Base-by-base conservation (phyloP, 768 basidiomycete genomes). In the Calocybe cyanea region DNA sequence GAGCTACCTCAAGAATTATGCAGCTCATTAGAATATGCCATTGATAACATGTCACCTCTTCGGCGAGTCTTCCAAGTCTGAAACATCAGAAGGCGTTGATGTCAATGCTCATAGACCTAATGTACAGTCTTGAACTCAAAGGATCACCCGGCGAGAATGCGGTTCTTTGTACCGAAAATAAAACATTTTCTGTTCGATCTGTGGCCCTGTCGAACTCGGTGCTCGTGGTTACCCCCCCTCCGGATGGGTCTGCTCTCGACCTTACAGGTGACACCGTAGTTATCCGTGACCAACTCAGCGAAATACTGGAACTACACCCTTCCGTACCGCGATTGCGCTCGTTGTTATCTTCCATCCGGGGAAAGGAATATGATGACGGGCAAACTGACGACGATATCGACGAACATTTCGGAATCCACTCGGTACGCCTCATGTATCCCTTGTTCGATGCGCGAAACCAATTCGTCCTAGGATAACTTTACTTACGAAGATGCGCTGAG, bases 201-300 rank as follows among this genome's bases (percentile, higher is more conserved):
- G 84, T 98, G n/a, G 75, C 76, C 7, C 70, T 96, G 38, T 96
- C 93, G 14, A 98, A 98, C 63, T 85, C 92, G 0, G 67, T 94
- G 25, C 70, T 93, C 10, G 77, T 97, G 35, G 72, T 87, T 49
- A 81, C 82, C 2, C 69, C 81, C 14, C 66, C 72, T 2, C 59
- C 66, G 31, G 65, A 67, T 55, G 59, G 55, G 21, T 44, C 57
- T 20, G 53, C 62, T 21, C 46, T 62, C 21, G 56, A 61, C 6
- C 59, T 57, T n/a, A 53, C 61, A 2, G 60, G 66, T 15, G 70
- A 76, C 36, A 64, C 67, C 1, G 69, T 89, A 8, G 76, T 85
- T 43, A 84, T 96, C 41, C 79, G 85, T 41, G 89, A 92, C 53
- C 83, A 85, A 54, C 67, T 92, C 24, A 84, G 81, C 54, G 86